These are phyloP conservation scores for Kluyveromyces sp. DNA, from an alignment of 1,139 yeast species.

Conservation along the genomic window DNA sequence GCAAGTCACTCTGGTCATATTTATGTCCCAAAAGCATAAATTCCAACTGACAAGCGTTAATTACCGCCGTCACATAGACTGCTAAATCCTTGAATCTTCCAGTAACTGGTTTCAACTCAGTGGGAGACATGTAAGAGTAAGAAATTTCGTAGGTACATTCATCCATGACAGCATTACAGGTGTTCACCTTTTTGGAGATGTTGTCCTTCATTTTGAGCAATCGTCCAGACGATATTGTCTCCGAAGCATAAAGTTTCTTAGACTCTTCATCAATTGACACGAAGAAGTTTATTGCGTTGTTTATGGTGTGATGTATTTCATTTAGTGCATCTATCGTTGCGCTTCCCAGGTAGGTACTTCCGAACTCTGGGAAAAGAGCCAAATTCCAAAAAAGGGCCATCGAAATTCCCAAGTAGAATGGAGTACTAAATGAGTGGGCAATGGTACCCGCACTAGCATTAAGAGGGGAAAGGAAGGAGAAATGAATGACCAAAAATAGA, in stretches of 20 bases:
- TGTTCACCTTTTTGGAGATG: conserved; percentile 32
- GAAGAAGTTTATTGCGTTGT: conserved; percentile 37
- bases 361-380: conserved; percentile 43
- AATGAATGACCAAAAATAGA: conserved; percentile 42
- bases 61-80: conserved; percentile 37
- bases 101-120: conserved; percentile 35
- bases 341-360: conserved; percentile 42
- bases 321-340: conserved; percentile 37
- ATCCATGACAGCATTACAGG: conserved; percentile 36
- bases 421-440: conserved; percentile 36
- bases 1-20: conserved; percentile 11
- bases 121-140: conserved; percentile 41
- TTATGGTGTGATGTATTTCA: conserved; percentile 37
- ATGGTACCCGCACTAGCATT: conserved; percentile 29
- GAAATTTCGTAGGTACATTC: conserved; percentile 45
- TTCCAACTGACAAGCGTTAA: conserved; percentile 44
- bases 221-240: conserved; percentile 26
- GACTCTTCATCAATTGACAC: conserved; percentile 24
- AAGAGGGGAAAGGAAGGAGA: conserved; percentile 37
- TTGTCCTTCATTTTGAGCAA: conserved; percentile 29
- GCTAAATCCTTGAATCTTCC: conserved; percentile 32
- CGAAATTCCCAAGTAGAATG: conserved; percentile 41
- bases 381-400: conserved; percentile 39
- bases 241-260: conserved; percentile 16
- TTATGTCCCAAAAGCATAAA: conserved; percentile 32